These are phyloP conservation scores for Suillus luteus DNA, from an alignment of 768 basidiomycete genomes.

Conservation along the genomic window DNA sequence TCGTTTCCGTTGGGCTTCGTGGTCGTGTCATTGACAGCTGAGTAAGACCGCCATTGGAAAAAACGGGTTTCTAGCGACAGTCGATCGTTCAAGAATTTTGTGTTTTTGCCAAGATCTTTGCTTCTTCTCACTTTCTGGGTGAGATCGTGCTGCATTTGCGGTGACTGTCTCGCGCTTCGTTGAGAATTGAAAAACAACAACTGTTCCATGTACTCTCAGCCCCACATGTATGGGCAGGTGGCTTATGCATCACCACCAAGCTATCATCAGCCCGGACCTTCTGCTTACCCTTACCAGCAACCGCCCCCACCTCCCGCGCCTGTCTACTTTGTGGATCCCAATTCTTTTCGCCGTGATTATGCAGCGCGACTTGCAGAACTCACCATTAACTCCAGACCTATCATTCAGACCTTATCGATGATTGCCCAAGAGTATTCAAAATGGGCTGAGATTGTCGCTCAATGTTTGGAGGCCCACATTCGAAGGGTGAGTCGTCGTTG, in stretches of 20 bases:
- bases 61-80: constrained; percentile 37
- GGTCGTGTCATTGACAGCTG: constrained; percentile 45
- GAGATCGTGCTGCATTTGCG: constrained; percentile 35
- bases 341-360: constrained; percentile 80
- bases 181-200: constrained; percentile 6
- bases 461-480: constrained; percentile 84
- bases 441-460: constrained; percentile 76
- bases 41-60: constrained; percentile 48
- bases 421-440: constrained; percentile 85
- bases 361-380: constrained; percentile 72
- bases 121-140: constrained; percentile 39
- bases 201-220: constrained; percentile 60
- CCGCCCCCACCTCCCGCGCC: constrained; percentile 44
- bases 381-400: constrained; percentile 91
- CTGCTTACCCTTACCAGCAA: constrained; percentile 50
- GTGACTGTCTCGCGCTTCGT: constrained; percentile 10
- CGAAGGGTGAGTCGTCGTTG: constrained; percentile 71
- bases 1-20: constrained; percentile 37
- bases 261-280: constrained; percentile 46
- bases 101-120: constrained; percentile 34
- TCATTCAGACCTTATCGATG: constrained; percentile 92
- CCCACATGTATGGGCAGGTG: constrained; percentile 57
- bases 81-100: constrained; percentile 35
- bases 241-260: constrained; percentile 48
- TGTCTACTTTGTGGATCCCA: constrained; percentile 60